These are phyloP conservation scores for Turritis glabra DNA, from an alignment of 345 rosid genomes.

Conservation along the genomic window DNA sequence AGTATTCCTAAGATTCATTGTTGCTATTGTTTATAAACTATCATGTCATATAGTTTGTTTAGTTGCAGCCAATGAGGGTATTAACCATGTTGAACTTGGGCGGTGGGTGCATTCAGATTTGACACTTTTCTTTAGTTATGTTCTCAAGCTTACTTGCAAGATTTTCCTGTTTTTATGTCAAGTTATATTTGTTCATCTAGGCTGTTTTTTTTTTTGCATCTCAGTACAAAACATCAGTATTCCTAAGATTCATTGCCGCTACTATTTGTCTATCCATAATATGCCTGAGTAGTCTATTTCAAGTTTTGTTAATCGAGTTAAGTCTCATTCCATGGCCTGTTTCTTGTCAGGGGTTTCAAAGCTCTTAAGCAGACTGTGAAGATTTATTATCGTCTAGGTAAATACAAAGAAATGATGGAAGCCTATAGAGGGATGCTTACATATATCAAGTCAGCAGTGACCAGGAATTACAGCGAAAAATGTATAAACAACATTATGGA, in stretches of 20 bases:
- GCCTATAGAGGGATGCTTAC: slow-evolving; percentile 94
- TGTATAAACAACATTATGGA: slow-evolving; percentile 99
- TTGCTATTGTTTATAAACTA: background rate
- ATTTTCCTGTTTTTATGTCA: background rate
- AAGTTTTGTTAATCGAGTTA: slow-evolving; percentile 6
- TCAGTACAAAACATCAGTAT: background rate
- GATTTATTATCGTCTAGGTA: slow-evolving; percentile 89
- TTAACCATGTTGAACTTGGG: background rate
- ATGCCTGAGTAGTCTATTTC: background rate
- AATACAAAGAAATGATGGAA: slow-evolving; percentile 93
- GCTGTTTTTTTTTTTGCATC: background rate
- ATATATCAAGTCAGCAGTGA: slow-evolving; percentile 95
- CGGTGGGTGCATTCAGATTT: slow-evolving; percentile 1
- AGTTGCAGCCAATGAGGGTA: background rate
- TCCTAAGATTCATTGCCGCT: background rate
- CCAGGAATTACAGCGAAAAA: slow-evolving; percentile 95
- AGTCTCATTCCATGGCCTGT: slow-evolving; percentile 3
- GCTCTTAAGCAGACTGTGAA: slow-evolving; percentile 97
- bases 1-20: background rate
- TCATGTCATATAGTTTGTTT: background rate
- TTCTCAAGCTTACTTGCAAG: background rate
- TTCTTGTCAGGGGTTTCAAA: slow-evolving; percentile 85
- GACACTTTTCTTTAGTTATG: background rate
- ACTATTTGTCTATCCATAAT: background rate
- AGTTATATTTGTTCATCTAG: background rate